Evolutionary conservation across 2,329 filamentous ascomycete genomes (phyloP), one percentile per base, ranked within the genome.

Genomic region (Aspergillus japonicus): DNA sequence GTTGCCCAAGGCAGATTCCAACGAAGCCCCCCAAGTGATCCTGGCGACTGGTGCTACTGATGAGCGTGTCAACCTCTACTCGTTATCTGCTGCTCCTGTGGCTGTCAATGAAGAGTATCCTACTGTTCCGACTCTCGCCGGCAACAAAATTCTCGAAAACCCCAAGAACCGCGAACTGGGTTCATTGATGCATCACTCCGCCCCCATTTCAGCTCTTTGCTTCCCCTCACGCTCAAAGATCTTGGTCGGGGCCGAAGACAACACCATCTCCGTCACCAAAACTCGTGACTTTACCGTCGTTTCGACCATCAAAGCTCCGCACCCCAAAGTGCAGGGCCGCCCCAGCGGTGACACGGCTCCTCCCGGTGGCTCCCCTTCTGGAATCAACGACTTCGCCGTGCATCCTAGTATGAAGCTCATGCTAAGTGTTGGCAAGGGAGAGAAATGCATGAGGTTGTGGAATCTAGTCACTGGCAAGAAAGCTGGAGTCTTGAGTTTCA

Each of bases 371-470:
- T 86, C 89, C 26, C 93, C 93, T 0, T 86, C 88, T n/a, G 95
- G 95, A 19, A 87, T 98, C 66, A 98, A 96, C 74, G 91, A 93
- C 74, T 96, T 99, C 74, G 92, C 94, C 2, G 89, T 99, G 26
- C 95, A 99, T 74, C 94, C 95, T 0, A 96, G 91, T 74, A 91
- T 96, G 85, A 98, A 97, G 79, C 81, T 99, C 54, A 96, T 98
- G 91, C 87, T 99, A 61, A 96, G 87, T 68, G 92, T 98, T 8
- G 89, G 91, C 66, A 91, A 89, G 69, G 92, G 92, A 65, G 95
- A 99, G 79, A 88, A 87, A 65, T 92, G 89, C 71, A 96, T 99
- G 90, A 83, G 95, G 64, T 77, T 98, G 65, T 99, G 95, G 95
- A 98, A 99, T 71, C 76, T 99, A 64, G 92, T 98, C 65, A 98